Conservation (phyloP, 768 basidiomycete genomes). For the Paxillus involutus region DNA sequence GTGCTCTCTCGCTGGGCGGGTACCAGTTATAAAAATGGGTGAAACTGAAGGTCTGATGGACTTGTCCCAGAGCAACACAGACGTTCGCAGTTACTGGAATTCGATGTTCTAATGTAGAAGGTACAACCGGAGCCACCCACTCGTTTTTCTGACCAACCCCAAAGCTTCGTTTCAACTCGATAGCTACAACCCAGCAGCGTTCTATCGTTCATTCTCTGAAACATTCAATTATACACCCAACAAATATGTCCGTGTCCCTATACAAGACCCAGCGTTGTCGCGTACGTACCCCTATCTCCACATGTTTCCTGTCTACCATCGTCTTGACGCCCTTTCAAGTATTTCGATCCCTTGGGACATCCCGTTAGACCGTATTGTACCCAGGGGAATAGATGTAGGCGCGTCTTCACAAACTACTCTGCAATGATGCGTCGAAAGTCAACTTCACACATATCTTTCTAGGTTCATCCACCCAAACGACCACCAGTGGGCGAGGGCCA, state of each 20-base stretch:
- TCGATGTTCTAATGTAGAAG: no score
- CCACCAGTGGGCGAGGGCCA: conserved; percentile 37
- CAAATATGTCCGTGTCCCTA: conserved; percentile 33
- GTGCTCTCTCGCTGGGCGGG: no score
- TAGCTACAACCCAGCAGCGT: no score
- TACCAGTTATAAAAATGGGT: no score
- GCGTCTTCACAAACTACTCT: conserved; percentile 18
- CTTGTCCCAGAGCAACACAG: no score
- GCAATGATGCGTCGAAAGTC: conserved; percentile 3
- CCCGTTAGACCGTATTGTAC: conserved; percentile 43
- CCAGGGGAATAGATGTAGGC: conserved; percentile 53
- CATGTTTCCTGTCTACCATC: conserved; percentile 4
- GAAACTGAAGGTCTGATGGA: no score
- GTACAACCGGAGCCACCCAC: no score
- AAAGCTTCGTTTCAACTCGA: no score
- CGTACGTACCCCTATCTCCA: conserved; percentile 32
- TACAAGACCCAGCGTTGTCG: conserved; percentile 51
- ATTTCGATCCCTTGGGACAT: conserved; percentile 47
- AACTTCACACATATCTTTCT: conserved; percentile 6
- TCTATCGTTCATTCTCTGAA: conserved; percentile 18
- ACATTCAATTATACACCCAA: background rate
- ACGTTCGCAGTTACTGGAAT: no score
- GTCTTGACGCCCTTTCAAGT: conserved; percentile 33
- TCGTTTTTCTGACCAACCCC: no score
- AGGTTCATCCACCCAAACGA: conserved; percentile 55